phyloP scores from a whole-genome alignment of 2,329 filamentous ascomycete species.

The Cladosporium sp. region DNA sequence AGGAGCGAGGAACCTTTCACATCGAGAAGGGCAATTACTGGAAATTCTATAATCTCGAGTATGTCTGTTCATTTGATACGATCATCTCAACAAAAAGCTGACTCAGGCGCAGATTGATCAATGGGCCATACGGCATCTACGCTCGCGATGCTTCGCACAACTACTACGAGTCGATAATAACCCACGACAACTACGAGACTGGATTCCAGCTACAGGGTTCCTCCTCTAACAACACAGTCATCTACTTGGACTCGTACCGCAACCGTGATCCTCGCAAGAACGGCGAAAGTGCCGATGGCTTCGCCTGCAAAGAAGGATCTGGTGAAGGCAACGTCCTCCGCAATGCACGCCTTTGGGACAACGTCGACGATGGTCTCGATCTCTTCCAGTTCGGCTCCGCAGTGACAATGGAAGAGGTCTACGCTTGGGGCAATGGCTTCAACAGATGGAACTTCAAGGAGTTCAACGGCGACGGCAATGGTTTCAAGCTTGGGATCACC shows the following conservation, averaged over 20 bases:
- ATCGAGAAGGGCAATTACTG: constrained; percentile 44
- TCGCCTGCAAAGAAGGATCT: constrained; percentile 44
- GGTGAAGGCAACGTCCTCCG: constrained; percentile 44
- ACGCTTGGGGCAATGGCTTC: constrained; percentile 45
- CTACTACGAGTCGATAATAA: constrained; percentile 34
- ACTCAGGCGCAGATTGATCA: constrained; percentile 23
- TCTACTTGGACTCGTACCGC: constrained; percentile 9
- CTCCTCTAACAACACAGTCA: constrained; percentile 9
- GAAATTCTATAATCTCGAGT: constrained; percentile 40
- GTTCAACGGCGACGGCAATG: constrained; percentile 46
- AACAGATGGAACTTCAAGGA: constrained; percentile 42
- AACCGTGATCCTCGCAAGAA: constrained; percentile 42
- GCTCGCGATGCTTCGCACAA: constrained; percentile 33
- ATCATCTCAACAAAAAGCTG: background rate
- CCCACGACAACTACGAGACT: constrained; percentile 38
- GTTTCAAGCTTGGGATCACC: constrained; percentile 44
- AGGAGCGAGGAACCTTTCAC: constrained; percentile 45
- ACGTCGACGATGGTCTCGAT: constrained; percentile 48
- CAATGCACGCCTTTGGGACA: constrained; percentile 46
- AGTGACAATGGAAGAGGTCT: constrained; percentile 41
- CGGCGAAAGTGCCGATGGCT: constrained; percentile 48
- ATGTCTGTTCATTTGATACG: background rate
- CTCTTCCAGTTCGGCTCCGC: constrained; percentile 41
- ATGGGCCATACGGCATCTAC: constrained; percentile 38
- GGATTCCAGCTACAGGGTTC: constrained; percentile 36